Evolutionary conservation across 495 filamentous ascomycete species (phyloP), one percentile per base, ranked within the genome.

Genomic region (Ascobolus immersus): DNA sequence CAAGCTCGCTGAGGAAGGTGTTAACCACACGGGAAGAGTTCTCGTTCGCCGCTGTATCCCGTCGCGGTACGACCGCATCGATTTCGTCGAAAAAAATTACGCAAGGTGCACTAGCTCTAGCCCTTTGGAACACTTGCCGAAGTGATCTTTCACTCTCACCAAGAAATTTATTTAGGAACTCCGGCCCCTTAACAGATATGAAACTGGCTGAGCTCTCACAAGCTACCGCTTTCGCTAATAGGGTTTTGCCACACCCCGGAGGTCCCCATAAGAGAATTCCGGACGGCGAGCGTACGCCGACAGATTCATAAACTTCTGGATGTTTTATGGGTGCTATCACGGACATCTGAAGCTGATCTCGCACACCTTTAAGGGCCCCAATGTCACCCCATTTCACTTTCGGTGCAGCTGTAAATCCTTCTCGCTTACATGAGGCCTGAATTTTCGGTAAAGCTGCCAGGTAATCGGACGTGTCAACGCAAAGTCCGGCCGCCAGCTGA

Each of bases 1-100:
- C 86, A 1, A 96, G 63, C 52, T 96, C 86, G 1, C 86, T 94
- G n/a, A 96, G 67, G 1, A 96, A 60, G 9, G 86, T 89, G 51
- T 94, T 96, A 38, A 96, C 86, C 13, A 96, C 79, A 26, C 86
- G 67, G 7, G 79, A 69, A 32, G 73, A 77, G 21, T 77, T 71
- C 48, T 94, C 81, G 10, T 72, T 76, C 7, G 79, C 61, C 4
- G 69, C 68, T 37, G 79, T 75, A 44, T 81, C 78, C 26, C 86
- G 71, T 24, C 67, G 67, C 1, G 89, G 84, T 0, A 84, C 80
- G 4, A 96, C 60, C 3, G 86, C 81, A 45, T 96, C 86, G 21
- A 96, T 60, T 51, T 96, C 86, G 53, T 96, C 86, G 50, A 96
- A 94, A 64, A 96, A 94, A 38, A 96, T 71, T 30, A 96, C 77